These are phyloP conservation scores for Angophora floribunda DNA, from an alignment of 345 rosid species.

Conservation along the genomic window DNA sequence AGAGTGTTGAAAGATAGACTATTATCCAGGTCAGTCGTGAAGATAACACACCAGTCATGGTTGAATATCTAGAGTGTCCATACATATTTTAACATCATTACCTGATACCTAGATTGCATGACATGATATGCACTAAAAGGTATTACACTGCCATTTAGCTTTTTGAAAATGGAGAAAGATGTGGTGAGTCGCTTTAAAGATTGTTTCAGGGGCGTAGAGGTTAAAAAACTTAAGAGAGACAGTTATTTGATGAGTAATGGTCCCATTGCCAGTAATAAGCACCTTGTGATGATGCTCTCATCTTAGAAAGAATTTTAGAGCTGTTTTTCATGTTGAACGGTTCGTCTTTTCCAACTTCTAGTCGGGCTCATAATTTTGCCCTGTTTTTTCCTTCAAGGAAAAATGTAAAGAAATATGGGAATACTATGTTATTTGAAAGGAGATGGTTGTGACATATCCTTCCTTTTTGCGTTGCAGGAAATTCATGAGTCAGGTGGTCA, in stretches of 20 bases:
- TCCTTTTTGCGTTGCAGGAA: neutral
- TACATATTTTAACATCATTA: neutral
- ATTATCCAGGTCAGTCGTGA: neutral
- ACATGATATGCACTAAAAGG: neutral
- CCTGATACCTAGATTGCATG: neutral
- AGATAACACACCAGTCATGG: neutral
- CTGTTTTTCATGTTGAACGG: neutral
- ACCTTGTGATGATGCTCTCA: neutral
- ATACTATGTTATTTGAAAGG: neutral
- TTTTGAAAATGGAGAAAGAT: neutral
- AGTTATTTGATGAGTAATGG: neutral
- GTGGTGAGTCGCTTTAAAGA: neutral
- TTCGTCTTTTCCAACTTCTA: neutral
- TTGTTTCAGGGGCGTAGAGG: neutral
- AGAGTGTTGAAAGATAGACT: neutral
- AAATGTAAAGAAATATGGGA: neutral
- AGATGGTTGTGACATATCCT: neutral
- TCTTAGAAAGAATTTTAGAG: neutral
- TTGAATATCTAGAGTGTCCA: neutral
- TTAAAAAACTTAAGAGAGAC: neutral
- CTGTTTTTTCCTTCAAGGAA: neutral
- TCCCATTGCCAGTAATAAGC: neutral
- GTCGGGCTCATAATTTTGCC: neutral
- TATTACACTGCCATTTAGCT: neutral
- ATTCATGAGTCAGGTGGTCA: constrained; percentile 43